Evolutionary conservation across 75 land plant species (phyloP).

Genomic region (Pinus taeda): DNA sequence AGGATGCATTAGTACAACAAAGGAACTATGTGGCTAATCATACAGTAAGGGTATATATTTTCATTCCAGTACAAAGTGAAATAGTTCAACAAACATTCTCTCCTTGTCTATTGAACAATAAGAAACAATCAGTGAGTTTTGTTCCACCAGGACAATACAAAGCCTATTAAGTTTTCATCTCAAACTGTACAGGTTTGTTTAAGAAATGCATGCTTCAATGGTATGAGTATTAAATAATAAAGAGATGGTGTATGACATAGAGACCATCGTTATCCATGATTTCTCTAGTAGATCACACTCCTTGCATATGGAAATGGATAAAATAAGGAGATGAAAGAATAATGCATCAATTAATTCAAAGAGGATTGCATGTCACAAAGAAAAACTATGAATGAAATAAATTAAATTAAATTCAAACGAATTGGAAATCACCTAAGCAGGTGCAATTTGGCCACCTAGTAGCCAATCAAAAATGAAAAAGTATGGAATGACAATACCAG

Average conservation of each 20-base stretch:
- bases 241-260: background rate
- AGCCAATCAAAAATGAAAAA: constrained; percentile 71
- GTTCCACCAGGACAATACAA: background rate
- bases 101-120: constrained; percentile 53
- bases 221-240: background rate
- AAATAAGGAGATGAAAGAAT: background rate
- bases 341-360: background rate
- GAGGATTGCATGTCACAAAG: too few relatives aligned
- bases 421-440: background rate
- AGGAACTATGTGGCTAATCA: too few relatives aligned
- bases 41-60: background rate
- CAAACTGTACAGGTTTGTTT: background rate
- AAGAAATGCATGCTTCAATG: background rate
- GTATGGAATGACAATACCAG: constrained; percentile 83
- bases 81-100: constrained; percentile 75
- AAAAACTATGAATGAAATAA: too few relatives aligned
- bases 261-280: background rate
- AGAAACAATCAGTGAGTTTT: background rate
- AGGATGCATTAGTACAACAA: too few relatives aligned
- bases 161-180: background rate
- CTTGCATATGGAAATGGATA: background rate
- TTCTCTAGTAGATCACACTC: too few relatives aligned
- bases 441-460: constrained; percentile 75
- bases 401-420: too few relatives aligned
- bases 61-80: constrained; percentile 96